These are phyloP conservation scores for Pythium graminicola DNA, from an alignment of 352 stramenopile species.

Conservation along the genomic window DNA sequence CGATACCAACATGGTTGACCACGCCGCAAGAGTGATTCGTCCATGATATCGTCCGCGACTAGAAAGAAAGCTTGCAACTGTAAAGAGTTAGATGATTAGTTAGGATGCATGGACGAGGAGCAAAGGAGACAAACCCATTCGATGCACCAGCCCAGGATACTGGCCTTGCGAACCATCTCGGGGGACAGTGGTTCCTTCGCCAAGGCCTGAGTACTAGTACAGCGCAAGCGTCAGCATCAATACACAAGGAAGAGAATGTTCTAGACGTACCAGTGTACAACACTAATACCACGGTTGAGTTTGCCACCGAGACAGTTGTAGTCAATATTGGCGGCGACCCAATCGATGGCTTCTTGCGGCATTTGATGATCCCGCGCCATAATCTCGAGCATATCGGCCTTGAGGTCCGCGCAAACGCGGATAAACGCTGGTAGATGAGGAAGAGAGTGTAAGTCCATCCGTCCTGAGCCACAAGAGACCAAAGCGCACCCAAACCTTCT, in stretches of 20 bases:
- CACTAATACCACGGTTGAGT: conserved; percentile 96
- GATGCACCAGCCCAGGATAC: conserved; percentile 97
- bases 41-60: conserved; percentile 99
- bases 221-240: background rate
- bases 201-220: conserved; percentile 53
- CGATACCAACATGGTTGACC: conserved; percentile 98
- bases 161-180: conserved; percentile 78
- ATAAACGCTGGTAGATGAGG: conserved; percentile 60
- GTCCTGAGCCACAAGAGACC: too few species aligned
- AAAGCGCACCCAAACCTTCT: conserved; percentile 15
- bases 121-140: too few species aligned
- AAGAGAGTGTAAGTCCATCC: background rate
- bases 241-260: background rate
- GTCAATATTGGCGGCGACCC: conserved; percentile 79
- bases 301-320: conserved; percentile 98
- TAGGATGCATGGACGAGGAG: conserved; percentile 9
- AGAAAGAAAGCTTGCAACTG: conserved; percentile 99
- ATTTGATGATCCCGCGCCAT: conserved; percentile 59
- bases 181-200: conserved; percentile 37
- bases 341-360: conserved; percentile 74
- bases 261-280: conserved; percentile 79
- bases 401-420: conserved; percentile 59
- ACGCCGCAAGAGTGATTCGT: conserved; percentile 92
- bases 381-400: conserved; percentile 66
- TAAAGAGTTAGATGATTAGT: background rate